phyloP scores from a whole-genome alignment of 208 protist species.

The Acanthamoeba lenticulata region DNA sequence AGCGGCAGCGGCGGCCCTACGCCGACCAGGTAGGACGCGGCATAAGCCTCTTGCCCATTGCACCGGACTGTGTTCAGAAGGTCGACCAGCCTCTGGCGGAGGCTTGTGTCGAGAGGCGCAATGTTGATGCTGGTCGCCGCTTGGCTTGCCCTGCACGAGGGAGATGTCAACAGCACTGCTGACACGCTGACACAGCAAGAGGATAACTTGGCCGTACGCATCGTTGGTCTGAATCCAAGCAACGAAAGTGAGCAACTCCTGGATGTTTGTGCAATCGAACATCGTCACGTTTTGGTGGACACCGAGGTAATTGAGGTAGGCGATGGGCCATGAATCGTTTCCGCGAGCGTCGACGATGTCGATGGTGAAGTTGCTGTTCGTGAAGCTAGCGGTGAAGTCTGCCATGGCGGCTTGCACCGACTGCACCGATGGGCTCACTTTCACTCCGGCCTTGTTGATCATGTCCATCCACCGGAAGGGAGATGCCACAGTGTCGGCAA shows the following conservation, averaged over 20 bases:
- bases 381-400: background rate
- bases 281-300: background rate
- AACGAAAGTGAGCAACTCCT: background rate
- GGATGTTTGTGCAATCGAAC: background rate
- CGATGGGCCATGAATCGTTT: background rate
- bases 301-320: background rate
- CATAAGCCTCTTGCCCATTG: background rate
- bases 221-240: slow-evolving; percentile 8
- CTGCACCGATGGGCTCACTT: background rate
- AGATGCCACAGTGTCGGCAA: background rate
- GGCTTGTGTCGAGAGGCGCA: background rate
- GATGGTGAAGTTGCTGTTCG: background rate
- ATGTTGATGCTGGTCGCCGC: background rate
- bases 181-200: too few species aligned
- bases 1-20: background rate
- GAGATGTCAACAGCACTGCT: too few species aligned
- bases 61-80: background rate
- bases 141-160: background rate
- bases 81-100: background rate
- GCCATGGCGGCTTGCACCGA: slow-evolving; percentile 16
- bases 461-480: background rate
- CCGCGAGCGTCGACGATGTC: slow-evolving; percentile 11
- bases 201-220: too few species aligned
- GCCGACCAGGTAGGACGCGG: background rate
- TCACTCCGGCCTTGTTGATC: slow-evolving; percentile 19